Evolutionary conservation across 129 eudicot genomes (phyloP).

Genomic region (Artemisia argyi): DNA sequence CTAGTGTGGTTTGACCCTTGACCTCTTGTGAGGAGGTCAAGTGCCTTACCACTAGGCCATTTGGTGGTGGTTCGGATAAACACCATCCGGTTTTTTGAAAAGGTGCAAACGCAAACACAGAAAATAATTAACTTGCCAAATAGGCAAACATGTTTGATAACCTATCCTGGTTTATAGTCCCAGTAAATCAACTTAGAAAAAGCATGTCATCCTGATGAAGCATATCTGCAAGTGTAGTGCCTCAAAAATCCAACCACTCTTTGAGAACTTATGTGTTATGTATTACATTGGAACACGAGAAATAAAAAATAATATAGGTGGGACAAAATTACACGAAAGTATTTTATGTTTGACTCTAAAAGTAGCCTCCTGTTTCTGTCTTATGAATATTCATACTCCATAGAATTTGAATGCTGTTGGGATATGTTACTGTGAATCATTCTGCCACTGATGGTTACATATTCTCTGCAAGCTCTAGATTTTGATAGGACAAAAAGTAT

Average conservation of each 20-base stretch:
- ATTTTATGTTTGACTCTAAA: not conserved
- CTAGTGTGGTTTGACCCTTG: too few species aligned
- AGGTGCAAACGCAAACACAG: too few species aligned
- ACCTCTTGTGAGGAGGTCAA: too few species aligned
- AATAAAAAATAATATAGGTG: not conserved
- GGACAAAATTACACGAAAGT: not conserved
- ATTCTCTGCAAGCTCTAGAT: not conserved
- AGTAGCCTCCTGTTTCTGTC: not conserved
- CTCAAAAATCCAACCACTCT: not conserved
- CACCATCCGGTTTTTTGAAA: too few species aligned
- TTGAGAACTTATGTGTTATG: not conserved
- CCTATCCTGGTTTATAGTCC: not conserved
- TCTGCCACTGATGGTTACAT: not conserved
- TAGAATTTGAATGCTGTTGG: not conserved
- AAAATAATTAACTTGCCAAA: too few species aligned
- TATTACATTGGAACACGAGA: not conserved
- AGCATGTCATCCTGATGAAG: conserved; percentile 13
- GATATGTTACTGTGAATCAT: not conserved
- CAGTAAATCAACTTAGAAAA: not conserved
- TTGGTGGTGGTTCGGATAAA: too few species aligned
- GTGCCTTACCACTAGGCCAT: too few species aligned
- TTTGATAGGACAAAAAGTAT: not conserved
- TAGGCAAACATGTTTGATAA: too few species aligned
- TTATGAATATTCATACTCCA: not conserved
- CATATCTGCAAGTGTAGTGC: conserved; percentile 14